phyloP scores from a whole-genome alignment of 495 filamentous ascomycete genomes.

The Choiromyces venosus region DNA sequence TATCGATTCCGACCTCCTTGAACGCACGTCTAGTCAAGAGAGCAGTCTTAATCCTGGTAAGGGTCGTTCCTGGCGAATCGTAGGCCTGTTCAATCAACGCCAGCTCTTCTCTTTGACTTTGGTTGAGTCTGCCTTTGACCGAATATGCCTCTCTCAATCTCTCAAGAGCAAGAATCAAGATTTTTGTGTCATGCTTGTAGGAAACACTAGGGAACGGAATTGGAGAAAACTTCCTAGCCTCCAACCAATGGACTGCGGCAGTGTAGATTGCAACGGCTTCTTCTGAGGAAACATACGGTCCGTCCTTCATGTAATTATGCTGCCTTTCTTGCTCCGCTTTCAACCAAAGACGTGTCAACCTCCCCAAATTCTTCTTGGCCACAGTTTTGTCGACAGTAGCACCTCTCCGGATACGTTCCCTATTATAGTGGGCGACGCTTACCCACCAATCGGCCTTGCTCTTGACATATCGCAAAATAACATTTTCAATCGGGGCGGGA shows the following conservation, averaged over 20 bases:
- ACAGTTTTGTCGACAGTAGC: slow-evolving; percentile 99
- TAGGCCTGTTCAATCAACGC: slow-evolving; percentile 98
- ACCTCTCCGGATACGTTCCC: slow-evolving; percentile 89
- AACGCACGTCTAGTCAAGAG: slow-evolving; percentile 94
- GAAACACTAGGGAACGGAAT: slow-evolving; percentile 99
- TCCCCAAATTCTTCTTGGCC: slow-evolving; percentile 97
- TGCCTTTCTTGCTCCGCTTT: slow-evolving; percentile 98
- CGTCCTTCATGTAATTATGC: slow-evolving; percentile 99
- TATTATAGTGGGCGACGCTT: slow-evolving; percentile 96
- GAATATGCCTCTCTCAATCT: slow-evolving; percentile 93
- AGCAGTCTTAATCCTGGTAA: slow-evolving; percentile 97
- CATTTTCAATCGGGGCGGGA: slow-evolving; percentile 95
- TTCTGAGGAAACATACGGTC: slow-evolving; percentile 95
- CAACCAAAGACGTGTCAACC: slow-evolving; percentile 90
- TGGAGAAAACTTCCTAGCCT: slow-evolving; percentile 95
- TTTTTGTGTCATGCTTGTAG: slow-evolving; percentile 99
- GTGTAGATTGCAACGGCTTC: slow-evolving; percentile 99
- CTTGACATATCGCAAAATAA: slow-evolving; percentile 97
- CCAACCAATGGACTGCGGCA: slow-evolving; percentile 97
- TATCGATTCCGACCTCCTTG: slow-evolving; percentile 99
- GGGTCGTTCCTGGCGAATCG: slow-evolving; percentile 91
- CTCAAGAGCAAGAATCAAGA: slow-evolving; percentile 92
- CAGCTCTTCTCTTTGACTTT: slow-evolving; percentile 95
- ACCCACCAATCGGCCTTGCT: slow-evolving; percentile 99
- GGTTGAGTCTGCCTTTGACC: slow-evolving; percentile 93